Conservation (phyloP, 2,329 filamentous ascomycete species). For the Apiospora kogelbergensis region DNA sequence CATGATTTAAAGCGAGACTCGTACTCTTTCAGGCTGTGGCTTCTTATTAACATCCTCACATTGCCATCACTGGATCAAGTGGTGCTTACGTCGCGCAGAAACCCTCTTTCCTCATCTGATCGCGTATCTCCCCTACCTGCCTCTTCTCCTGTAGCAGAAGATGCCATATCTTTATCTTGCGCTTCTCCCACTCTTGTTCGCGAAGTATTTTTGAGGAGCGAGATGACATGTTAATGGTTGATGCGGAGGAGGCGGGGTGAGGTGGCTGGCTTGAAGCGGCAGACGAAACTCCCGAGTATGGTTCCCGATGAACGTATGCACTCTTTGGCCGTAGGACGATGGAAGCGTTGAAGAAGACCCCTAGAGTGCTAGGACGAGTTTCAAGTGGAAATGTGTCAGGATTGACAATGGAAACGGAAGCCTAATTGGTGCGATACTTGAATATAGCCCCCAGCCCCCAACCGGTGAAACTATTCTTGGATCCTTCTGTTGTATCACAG, state of each 20-base stretch:
- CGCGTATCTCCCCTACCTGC: not conserved
- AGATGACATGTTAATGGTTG: not conserved
- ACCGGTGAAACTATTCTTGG: no score
- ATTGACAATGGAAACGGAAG: no score
- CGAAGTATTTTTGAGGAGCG: not conserved
- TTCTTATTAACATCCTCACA: not conserved
- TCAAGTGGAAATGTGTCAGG: no score
- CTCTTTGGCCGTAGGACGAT: no score
- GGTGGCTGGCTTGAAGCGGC: not conserved
- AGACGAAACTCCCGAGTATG: not conserved
- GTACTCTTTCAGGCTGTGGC: not conserved
- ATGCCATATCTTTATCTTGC: not conserved
- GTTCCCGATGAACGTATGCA: no score
- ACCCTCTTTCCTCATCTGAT: not conserved
- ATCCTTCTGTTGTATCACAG: no score
- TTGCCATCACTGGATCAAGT: rapidly evolving
- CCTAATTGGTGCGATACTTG: no score
- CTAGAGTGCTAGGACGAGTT: no score
- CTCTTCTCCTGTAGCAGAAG: not conserved
- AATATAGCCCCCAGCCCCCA: no score
- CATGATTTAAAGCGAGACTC: not conserved
- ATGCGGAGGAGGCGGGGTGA: not conserved
- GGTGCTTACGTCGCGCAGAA: not conserved
- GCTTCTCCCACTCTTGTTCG: not conserved
- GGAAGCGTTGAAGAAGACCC: no score